Evolutionary conservation across 148 eudicot species (phyloP).

Genomic region (Cornus suecica): DNA sequence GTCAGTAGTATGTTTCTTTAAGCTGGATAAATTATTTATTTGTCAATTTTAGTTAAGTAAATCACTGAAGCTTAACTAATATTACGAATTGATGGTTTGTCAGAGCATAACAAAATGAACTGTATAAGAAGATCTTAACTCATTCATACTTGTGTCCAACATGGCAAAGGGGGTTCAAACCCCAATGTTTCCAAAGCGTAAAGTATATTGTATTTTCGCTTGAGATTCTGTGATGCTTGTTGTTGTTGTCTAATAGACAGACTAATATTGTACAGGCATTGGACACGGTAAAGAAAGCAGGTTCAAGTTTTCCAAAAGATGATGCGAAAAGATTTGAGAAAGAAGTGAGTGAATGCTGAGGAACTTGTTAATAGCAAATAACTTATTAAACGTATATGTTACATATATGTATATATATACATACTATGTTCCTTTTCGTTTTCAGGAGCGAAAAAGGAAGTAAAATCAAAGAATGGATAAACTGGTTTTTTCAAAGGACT

Average conservation of each 20-base stretch:
- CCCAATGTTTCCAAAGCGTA: neutral
- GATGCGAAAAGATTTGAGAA: slow-evolving; percentile 83
- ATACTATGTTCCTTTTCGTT: too few relatives aligned
- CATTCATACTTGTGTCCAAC: neutral
- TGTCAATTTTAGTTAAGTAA: too few relatives aligned
- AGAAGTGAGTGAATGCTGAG: slow-evolving; percentile 37
- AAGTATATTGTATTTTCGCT: neutral
- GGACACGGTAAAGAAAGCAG: slow-evolving; percentile 75
- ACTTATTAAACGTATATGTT: neutral
- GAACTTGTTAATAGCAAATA: neutral
- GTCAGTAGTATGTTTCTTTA: neutral
- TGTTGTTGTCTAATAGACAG: neutral
- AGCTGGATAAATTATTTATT: neutral
- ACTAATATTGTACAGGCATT: slow-evolving; percentile 57
- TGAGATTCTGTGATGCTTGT: neutral
- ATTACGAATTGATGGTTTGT: too few relatives aligned
- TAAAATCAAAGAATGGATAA: neutral
- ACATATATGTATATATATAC: too few relatives aligned
- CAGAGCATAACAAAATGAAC: too few relatives aligned
- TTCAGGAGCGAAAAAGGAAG: too few relatives aligned
- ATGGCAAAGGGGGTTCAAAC: neutral
- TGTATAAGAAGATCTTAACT: too few relatives aligned
- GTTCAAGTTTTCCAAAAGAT: slow-evolving; percentile 65
- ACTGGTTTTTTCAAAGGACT: neutral
- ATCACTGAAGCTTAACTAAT: too few relatives aligned